Evolutionary conservation across 352 stramenopile species (phyloP).

Genomic region (Thalassiosira hispida): DNA sequence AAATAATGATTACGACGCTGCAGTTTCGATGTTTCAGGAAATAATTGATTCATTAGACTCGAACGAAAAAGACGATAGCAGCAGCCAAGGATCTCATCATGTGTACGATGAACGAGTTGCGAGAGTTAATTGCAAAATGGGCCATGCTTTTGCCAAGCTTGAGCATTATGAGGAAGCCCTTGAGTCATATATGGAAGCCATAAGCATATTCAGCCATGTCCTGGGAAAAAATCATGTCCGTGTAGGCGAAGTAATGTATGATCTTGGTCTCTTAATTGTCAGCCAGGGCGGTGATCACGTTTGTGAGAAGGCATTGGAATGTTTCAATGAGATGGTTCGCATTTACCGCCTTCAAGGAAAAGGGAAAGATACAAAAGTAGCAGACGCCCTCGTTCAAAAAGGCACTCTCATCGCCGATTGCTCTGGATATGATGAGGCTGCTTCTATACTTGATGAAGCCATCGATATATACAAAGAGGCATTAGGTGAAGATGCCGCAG

Average conservation of each 20-base stretch:
- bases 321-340: slow-evolving; percentile 55
- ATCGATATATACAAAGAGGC: slow-evolving; percentile 59
- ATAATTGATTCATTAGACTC: slow-evolving; percentile 33
- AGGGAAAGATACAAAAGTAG: slow-evolving; percentile 45
- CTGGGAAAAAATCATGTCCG: slow-evolving; percentile 44
- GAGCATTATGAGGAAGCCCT: slow-evolving; percentile 58
- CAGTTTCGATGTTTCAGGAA: slow-evolving; percentile 43
- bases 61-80: slow-evolving; percentile 16
- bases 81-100: slow-evolving; percentile 5
- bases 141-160: slow-evolving; percentile 43
- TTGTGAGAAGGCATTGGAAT: slow-evolving; percentile 45
- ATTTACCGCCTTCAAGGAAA: slow-evolving; percentile 48
- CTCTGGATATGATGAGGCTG: slow-evolving; percentile 41
- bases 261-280: slow-evolving; percentile 48
- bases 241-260: slow-evolving; percentile 56
- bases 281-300: slow-evolving; percentile 24
- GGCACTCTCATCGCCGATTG: slow-evolving; percentile 41
- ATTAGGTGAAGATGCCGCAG: slow-evolving; percentile 37
- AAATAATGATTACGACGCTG: slow-evolving; percentile 29
- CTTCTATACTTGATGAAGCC: slow-evolving; percentile 45
- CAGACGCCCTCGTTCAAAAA: slow-evolving; percentile 54
- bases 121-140: slow-evolving; percentile 51
- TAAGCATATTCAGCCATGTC: slow-evolving; percentile 46
- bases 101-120: slow-evolving; percentile 32
- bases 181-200: slow-evolving; percentile 44